Percentiles rank a stretch among this genome's conserved stretches.
phyloP scores from a whole-genome alignment of 805 yeast species.

The Sungouiella thailandica region DNA sequence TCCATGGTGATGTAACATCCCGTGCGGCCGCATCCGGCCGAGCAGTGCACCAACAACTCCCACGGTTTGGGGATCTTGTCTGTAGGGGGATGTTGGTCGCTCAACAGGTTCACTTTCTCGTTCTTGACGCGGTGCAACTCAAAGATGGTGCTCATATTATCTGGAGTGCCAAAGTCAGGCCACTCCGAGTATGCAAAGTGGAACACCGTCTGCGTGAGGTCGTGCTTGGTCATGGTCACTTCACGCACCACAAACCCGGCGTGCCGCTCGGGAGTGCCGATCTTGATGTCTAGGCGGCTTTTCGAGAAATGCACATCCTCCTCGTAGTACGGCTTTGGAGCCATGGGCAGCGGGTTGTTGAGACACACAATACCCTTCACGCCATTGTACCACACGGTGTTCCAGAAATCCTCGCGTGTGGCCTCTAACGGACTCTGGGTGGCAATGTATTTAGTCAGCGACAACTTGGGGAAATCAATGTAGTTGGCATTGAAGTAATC shows the following conservation, averaged over 20 bases:
- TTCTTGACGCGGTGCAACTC: slow-evolving; percentile 30
- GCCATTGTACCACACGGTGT: slow-evolving; percentile 29
- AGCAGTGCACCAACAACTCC: slow-evolving; percentile 44
- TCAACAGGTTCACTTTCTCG: slow-evolving; percentile 14
- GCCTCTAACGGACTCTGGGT: slow-evolving; percentile 41
- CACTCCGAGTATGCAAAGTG: slow-evolving; percentile 40
- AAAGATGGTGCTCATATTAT: slow-evolving; percentile 25
- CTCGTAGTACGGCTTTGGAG: slow-evolving; percentile 15
- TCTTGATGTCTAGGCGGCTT: slow-evolving; percentile 11
- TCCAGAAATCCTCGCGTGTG: slow-evolving; percentile 43
- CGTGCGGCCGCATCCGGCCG: slow-evolving; percentile 59
- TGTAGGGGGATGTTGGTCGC: neutral
- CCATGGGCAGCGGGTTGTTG: slow-evolving; percentile 21
- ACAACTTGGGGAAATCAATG: slow-evolving; percentile 24
- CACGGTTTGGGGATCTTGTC: slow-evolving; percentile 6
- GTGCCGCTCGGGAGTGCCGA: slow-evolving; percentile 6
- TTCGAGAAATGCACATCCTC: slow-evolving; percentile 15
- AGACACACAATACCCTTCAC: slow-evolving; percentile 34
- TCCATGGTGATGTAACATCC: slow-evolving; percentile 49
- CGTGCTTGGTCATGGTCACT: slow-evolving; percentile 8
- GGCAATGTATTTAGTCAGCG: slow-evolving; percentile 34
- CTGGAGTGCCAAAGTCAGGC: slow-evolving; percentile 46
- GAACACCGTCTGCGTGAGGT: slow-evolving; percentile 18
- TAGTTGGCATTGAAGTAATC: slow-evolving; percentile 46
- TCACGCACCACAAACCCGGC: slow-evolving; percentile 14